Conservation (phyloP, 345 rosid species). For the Clausena lansium region DNA sequence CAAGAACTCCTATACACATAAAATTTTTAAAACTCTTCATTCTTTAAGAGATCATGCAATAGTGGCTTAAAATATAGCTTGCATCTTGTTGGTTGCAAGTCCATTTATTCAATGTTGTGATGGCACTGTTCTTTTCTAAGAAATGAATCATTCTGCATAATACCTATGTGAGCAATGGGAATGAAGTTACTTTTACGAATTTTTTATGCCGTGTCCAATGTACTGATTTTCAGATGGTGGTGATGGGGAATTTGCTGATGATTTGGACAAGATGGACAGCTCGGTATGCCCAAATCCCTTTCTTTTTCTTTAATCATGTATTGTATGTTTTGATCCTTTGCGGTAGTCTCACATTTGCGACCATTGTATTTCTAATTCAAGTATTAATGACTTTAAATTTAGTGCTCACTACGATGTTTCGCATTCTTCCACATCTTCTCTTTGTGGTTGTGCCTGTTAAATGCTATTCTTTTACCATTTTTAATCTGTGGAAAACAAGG, state of each 20-base stretch:
- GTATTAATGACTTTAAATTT: background rate
- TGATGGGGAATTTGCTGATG: conserved; percentile 42
- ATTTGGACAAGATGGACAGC: conserved; percentile 46
- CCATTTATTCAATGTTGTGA: background rate
- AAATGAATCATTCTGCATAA: background rate
- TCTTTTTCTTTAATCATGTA: background rate
- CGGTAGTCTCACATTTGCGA: background rate
- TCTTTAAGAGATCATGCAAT: background rate
- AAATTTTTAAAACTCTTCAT: background rate
- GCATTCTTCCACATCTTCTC: background rate
- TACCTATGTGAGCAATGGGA: background rate
- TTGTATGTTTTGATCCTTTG: background rate
- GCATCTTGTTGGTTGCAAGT: background rate
- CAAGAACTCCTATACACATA: background rate
- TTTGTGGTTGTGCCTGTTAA: background rate
- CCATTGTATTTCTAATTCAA: background rate
- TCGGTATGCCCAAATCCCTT: conserved; percentile 37
- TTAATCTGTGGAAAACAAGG: background rate
- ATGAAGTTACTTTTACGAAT: background rate
- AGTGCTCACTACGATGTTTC: background rate
- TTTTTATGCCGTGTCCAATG: background rate
- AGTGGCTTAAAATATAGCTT: background rate
- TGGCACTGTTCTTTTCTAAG: background rate
- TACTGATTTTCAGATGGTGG: conserved; percentile 39
- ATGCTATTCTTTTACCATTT: background rate